These are phyloP conservation scores for Solanum arcanum DNA, from an alignment of 257 asterid genomes.

Conservation along the genomic window DNA sequence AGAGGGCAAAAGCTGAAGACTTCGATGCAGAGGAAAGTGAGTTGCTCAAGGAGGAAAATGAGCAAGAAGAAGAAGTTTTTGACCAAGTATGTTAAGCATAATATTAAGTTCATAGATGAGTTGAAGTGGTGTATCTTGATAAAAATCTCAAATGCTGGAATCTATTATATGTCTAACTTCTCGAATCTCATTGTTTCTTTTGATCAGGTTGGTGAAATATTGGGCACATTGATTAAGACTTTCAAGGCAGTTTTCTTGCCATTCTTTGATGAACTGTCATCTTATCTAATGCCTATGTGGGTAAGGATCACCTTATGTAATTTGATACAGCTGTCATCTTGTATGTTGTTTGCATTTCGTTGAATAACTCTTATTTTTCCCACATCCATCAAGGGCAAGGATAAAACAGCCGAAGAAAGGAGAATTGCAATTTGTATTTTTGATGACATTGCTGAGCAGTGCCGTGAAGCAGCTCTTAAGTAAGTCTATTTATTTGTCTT, in stretches of 20 bases:
- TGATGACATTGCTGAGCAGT: slow-evolving; percentile 98
- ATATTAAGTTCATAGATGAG: not conserved
- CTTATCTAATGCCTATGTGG: slow-evolving; percentile 99
- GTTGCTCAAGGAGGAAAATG: slow-evolving; percentile 90
- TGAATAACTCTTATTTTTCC: not conserved
- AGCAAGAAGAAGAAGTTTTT: slow-evolving; percentile 98
- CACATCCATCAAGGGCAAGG: slow-evolving; percentile 59
- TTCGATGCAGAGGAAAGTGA: slow-evolving; percentile 98
- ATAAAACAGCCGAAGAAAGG: slow-evolving; percentile 94
- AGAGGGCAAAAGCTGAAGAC: slow-evolving; percentile 95
- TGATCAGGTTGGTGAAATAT: slow-evolving; percentile 75
- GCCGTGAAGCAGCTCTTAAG: slow-evolving; percentile 83
- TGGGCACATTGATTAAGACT: slow-evolving; percentile 89
- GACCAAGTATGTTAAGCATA: slow-evolving; percentile 58
- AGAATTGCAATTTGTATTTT: slow-evolving; percentile 95
- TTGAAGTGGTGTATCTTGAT: not conserved
- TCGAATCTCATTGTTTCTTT: not conserved
- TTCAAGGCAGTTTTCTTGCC: slow-evolving; percentile 90
- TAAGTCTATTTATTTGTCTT: slow-evolving; percentile 6
- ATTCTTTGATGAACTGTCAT: slow-evolving; percentile 80
- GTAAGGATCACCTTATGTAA: slow-evolving; percentile 32
- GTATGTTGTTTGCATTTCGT: not conserved
- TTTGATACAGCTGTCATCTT: not conserved
- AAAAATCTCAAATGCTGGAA: not conserved
- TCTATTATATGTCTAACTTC: not conserved